Evolutionary conservation across 495 filamentous ascomycete genomes (phyloP).

Genomic region (Astrocystis sublimbata): DNA sequence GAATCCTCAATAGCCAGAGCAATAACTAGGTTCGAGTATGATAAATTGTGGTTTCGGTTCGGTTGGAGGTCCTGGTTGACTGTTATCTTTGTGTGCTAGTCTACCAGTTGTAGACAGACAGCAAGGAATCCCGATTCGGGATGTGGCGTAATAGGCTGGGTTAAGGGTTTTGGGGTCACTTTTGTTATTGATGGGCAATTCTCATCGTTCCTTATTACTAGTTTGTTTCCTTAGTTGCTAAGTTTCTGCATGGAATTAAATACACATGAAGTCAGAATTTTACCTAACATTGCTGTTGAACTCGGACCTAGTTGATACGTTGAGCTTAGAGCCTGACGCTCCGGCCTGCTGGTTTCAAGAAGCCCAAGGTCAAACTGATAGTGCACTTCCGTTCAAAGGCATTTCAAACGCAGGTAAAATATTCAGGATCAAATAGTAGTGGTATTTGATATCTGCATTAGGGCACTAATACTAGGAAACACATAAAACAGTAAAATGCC

Average conservation of each 20-base stretch:
- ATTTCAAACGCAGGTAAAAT: too few species aligned
- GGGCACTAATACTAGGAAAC: slow-evolving; percentile 51
- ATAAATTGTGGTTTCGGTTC: neutral
- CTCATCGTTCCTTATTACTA: neutral
- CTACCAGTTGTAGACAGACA: neutral
- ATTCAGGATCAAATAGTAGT: slow-evolving; percentile 27
- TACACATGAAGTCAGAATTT: neutral
- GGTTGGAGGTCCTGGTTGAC: neutral
- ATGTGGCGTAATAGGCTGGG: neutral
- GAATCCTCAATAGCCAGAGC: slow-evolving; percentile 84
- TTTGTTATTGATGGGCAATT: neutral
- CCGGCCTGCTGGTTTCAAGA: neutral
- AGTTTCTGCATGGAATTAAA: too few species aligned
- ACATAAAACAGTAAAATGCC: slow-evolving; percentile 38
- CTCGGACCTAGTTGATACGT: neutral
- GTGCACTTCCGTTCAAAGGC: neutral
- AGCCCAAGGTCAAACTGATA: too few species aligned
- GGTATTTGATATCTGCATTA: slow-evolving; percentile 57
- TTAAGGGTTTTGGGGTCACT: neutral
- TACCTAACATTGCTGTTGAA: neutral
- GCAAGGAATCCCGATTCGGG: neutral
- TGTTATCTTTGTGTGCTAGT: neutral
- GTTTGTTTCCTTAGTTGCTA: neutral
- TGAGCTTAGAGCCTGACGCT: too few species aligned
- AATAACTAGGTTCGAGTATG: slow-evolving; percentile 64